Evolutionary conservation across 2,329 filamentous ascomycete species (phyloP).

Genomic region (Exophiala phaeomuriformis): DNA sequence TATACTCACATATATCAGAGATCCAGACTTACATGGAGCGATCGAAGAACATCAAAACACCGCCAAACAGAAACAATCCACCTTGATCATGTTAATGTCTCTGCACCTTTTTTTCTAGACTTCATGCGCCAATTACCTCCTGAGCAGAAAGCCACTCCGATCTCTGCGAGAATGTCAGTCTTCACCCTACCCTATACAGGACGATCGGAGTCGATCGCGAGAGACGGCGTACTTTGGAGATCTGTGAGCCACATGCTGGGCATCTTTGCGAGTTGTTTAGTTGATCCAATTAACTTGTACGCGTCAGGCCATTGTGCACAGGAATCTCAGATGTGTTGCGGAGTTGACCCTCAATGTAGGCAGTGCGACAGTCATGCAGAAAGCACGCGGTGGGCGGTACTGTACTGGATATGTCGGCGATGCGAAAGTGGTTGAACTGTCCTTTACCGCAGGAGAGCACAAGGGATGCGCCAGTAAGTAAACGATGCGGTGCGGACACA

Average conservation of each 20-base stretch:
- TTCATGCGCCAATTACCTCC: slow-evolving; percentile 65
- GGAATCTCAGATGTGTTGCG: background rate
- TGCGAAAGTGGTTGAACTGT: slow-evolving; percentile 15
- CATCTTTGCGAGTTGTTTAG: slow-evolving; percentile 45
- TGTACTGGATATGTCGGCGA: too few relatives aligned
- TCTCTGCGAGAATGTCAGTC: slow-evolving; percentile 53
- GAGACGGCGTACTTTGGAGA: slow-evolving; percentile 67
- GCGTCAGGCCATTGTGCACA: slow-evolving; percentile 4
- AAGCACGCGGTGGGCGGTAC: background rate
- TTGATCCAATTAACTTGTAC: background rate
- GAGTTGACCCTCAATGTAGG: background rate
- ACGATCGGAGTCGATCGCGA: background rate
- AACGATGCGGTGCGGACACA: background rate
- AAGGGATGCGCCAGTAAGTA: background rate
- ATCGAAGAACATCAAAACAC: slow-evolving; percentile 96
- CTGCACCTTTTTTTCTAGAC: background rate
- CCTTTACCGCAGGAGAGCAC: slow-evolving; percentile 9
- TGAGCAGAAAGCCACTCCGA: slow-evolving; percentile 95
- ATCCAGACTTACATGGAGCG: slow-evolving; percentile 66
- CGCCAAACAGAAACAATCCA: slow-evolving; percentile 88
- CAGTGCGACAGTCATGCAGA: background rate
- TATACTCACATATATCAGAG: background rate
- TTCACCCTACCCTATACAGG: slow-evolving; percentile 20
- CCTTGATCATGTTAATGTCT: slow-evolving; percentile 46
- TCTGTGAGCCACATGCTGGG: slow-evolving; percentile 95